Percentiles rank a stretch among this genome's conserved stretches.
Conservation (phyloP, 2,329 filamentous ascomycete genomes). For the Leptographium flavum region DNA sequence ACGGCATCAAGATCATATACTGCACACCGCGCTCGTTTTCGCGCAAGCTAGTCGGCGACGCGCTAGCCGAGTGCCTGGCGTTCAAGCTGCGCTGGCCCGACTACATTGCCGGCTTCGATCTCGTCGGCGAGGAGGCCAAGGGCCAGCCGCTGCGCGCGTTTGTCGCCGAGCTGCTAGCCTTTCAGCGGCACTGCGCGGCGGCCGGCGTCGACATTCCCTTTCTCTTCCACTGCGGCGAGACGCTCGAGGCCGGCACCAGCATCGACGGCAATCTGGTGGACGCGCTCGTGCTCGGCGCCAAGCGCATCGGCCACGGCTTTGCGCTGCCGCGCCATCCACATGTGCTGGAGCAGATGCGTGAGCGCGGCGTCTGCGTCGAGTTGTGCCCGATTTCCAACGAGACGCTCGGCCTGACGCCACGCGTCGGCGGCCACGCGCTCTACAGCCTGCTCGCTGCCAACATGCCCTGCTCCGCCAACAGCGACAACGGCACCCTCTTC, state of each 20-base stretch:
- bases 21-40: slow-evolving; percentile 51
- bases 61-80: slow-evolving; percentile 45
- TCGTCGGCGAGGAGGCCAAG: slow-evolving; percentile 53
- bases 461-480: slow-evolving; percentile 59
- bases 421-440: slow-evolving; percentile 50
- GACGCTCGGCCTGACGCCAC: slow-evolving; percentile 53
- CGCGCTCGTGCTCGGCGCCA: slow-evolving; percentile 49
- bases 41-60: slow-evolving; percentile 28
- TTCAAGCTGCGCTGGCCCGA: slow-evolving; percentile 42
- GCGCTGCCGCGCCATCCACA: slow-evolving; percentile 51
- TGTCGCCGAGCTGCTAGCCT: slow-evolving; percentile 38
- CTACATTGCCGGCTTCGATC: slow-evolving; percentile 55
- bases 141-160: slow-evolving; percentile 45
- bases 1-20: slow-evolving; percentile 57
- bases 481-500: slow-evolving; percentile 63
- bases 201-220: slow-evolving; percentile 48
- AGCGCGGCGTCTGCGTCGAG: slow-evolving; percentile 54
- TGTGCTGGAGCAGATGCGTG: slow-evolving; percentile 51
- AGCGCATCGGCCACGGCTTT: slow-evolving; percentile 62
- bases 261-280: slow-evolving; percentile 56
- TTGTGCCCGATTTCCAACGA: slow-evolving; percentile 68
- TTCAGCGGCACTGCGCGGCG: slow-evolving; percentile 34
- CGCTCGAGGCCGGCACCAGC: slow-evolving; percentile 49
- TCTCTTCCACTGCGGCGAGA: slow-evolving; percentile 65
- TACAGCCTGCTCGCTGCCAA: slow-evolving; percentile 57